Evolutionary conservation across 768 basidiomycete species (phyloP), one percentile per base, ranked within the genome.

Genomic region (Kwoniella newhampshirensis): DNA sequence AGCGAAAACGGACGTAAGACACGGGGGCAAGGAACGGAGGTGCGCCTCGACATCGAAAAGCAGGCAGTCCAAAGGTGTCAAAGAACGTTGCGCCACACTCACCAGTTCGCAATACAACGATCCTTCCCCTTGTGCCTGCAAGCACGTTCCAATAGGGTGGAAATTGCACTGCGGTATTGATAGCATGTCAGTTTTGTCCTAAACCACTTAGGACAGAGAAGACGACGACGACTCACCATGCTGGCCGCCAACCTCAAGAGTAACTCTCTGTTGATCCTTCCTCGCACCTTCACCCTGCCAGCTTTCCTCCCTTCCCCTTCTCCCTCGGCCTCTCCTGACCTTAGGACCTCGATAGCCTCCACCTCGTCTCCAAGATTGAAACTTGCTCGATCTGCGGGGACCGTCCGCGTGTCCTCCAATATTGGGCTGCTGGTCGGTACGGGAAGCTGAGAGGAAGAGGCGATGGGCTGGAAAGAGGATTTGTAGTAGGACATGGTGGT

Each of bases 71-170:
- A n/a, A n/a, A n/a, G n/a, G n/a, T n/a, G n/a, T n/a, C 32, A 6
- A 13, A 6, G 32, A 13, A 32, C 32, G 32, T n/a, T 7, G 20
- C 36, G 17, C n/a, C 30, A 41, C 20, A 49, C 60, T 61, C 37
- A 61, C 60, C 32, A 32, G 32, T 23, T 27, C 42, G 49, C 60
- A 61, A 45, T 51, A 61, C 8, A 61, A 23, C n/a, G 48, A 46
- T 11, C 51, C 54, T 11, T 37, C 12, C 8, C 42, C 23, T 30
- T 61, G 60, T 7, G 48, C 39, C 27, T 54, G 39, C n/a, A 26
- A 42, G 21, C 60, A 61, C 18, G 49, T 43, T 4, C 60, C 60
- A 8, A 61, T 21, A 13, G 60, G 60, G 20, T 37, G 48, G 48
- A 56, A 48, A 21, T 61, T 61, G 39, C 60, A 61, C 60, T 61